phyloP scores from a whole-genome alignment of 257 asterid genomes.

The Agastache rugosa region DNA sequence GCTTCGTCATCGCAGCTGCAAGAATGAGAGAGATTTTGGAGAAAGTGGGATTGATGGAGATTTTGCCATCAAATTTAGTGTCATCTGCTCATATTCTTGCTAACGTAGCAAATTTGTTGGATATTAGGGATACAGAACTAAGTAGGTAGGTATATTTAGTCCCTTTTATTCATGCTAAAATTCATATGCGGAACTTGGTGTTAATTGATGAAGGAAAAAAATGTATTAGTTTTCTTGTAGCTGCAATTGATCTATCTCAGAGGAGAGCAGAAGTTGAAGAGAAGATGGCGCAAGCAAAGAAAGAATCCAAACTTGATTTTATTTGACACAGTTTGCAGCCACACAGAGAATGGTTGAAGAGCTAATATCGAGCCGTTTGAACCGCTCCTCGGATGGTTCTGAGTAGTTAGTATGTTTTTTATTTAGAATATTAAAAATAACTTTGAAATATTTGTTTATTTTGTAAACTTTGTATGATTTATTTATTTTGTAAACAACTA shows the following conservation, averaged over 20 bases:
- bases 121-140: conserved; percentile 90
- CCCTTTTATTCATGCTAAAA: not conserved
- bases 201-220: conserved; percentile 3
- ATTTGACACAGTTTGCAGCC: too few relatives aligned
- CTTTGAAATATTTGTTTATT: too few relatives aligned
- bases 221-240: conserved; percentile 80
- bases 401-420: too few relatives aligned
- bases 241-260: conserved; percentile 80
- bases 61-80: conserved; percentile 78
- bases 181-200: not conserved
- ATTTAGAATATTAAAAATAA: too few relatives aligned
- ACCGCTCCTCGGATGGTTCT: too few relatives aligned
- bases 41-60: conserved; percentile 92
- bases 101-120: conserved; percentile 78
- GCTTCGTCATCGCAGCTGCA: conserved; percentile 55
- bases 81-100: conserved; percentile 89
- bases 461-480: too few relatives aligned
- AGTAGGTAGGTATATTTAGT: conserved; percentile 65
- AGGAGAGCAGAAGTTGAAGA: conserved; percentile 90
- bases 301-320: too few relatives aligned
- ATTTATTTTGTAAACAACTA: too few relatives aligned
- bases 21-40: conserved; percentile 92
- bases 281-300: too few relatives aligned
- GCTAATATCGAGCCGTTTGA: too few relatives aligned
- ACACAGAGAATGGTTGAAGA: too few relatives aligned